Conservation (phyloP, 352 stramenopile genomes). For the Pythium monospermum region DNA sequence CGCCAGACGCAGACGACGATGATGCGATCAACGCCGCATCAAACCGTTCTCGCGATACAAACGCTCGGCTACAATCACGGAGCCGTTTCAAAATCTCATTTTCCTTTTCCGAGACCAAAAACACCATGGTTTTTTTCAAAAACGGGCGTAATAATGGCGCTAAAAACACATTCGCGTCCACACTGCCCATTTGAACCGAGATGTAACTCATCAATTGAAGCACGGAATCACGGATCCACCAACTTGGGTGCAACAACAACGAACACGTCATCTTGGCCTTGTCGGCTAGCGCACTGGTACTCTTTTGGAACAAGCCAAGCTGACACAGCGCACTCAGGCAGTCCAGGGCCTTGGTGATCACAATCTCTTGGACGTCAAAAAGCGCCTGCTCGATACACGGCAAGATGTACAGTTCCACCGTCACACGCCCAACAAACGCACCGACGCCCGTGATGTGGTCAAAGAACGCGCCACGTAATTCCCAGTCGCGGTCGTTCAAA, state of each 20-base stretch:
- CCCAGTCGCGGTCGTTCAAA: constrained; percentile 94
- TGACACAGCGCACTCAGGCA: constrained; percentile 90
- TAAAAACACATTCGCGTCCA: constrained; percentile 91
- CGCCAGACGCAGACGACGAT: constrained; percentile 28
- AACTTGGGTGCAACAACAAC: constrained; percentile 84
- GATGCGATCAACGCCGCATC: constrained; percentile 71
- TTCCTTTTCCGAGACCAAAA: constrained; percentile 59
- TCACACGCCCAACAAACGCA: constrained; percentile 90
- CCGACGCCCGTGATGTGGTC: constrained; percentile 92
- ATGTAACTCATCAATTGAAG: constrained; percentile 86
- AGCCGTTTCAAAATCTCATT: constrained; percentile 48
- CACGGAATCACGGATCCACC: constrained; percentile 84
- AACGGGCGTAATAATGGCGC: constrained; percentile 87
- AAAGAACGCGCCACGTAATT: constrained; percentile 88
- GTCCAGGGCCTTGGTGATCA: constrained; percentile 91
- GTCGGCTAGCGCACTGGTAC: constrained; percentile 73
- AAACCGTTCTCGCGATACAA: constrained; percentile 83
- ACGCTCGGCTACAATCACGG: constrained; percentile 51
- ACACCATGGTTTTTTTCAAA: constrained; percentile 81
- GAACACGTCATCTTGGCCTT: constrained; percentile 80
- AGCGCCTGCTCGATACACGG: constrained; percentile 96
- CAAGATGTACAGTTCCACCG: constrained; percentile 95
- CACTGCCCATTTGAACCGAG: constrained; percentile 79
- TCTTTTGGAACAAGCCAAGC: constrained; percentile 89
- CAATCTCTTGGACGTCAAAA: constrained; percentile 95